phyloP scores from a whole-genome alignment of 441 rosid genomes.

The Gossypium gossypioides region DNA sequence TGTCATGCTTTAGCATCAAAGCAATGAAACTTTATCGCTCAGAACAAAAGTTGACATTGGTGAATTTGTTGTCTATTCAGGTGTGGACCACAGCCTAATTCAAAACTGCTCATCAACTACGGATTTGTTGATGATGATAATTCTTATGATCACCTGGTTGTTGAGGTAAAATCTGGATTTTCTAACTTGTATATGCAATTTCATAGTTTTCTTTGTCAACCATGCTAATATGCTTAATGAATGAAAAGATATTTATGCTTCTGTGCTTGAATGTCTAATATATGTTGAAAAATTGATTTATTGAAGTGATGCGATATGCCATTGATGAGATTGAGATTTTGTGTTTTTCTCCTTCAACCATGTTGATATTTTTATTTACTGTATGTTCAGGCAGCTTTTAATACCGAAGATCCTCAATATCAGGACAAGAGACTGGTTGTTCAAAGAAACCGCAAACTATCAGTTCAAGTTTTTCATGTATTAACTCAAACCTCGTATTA shows the following conservation, averaged over 20 bases:
- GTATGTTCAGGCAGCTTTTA: constrained; percentile 65
- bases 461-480: constrained; percentile 69
- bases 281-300: constrained; percentile 5
- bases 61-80: constrained; percentile 24
- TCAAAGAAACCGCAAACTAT: constrained; percentile 81
- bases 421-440: constrained; percentile 94
- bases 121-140: constrained; percentile 93
- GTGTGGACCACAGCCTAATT: constrained; percentile 97
- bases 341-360: neutral
- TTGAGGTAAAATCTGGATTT: constrained; percentile 43
- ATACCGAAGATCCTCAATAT: constrained; percentile 88
- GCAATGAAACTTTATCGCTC: neutral
- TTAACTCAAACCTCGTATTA: constrained; percentile 15
- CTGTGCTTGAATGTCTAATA: neutral
- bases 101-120: constrained; percentile 83
- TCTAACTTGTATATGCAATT: constrained; percentile 8
- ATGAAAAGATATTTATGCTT: constrained; percentile 22
- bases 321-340: constrained; percentile 12
- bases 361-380: neutral
- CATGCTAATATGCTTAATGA: constrained; percentile 20
- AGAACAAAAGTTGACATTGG: constrained; percentile 7
- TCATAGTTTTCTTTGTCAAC: constrained; percentile 5
- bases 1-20: constrained; percentile 15
- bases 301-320: constrained; percentile 8
- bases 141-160: constrained; percentile 58